These are phyloP conservation scores for Coemansia sp. DNA, from an alignment of 192 early-diverging fungal species.

Conservation along the genomic window DNA sequence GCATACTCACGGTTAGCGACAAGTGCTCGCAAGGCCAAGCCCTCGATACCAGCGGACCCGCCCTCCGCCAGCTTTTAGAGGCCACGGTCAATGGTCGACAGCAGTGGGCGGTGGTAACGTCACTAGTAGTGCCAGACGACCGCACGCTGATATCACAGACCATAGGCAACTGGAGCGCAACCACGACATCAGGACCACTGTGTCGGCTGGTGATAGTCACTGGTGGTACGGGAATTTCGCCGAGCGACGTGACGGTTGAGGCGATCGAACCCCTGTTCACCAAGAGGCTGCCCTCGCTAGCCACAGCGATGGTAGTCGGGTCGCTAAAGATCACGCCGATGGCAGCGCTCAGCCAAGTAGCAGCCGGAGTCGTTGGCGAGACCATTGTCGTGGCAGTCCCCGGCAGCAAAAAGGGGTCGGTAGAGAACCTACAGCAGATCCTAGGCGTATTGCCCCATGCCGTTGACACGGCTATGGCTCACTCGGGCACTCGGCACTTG, in stretches of 20 bases:
- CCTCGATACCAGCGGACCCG: slow-evolving; percentile 66
- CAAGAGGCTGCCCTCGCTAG: slow-evolving; percentile 69
- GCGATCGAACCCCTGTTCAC: slow-evolving; percentile 74
- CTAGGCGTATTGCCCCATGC: slow-evolving; percentile 79
- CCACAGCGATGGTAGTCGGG: slow-evolving; percentile 69
- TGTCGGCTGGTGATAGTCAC: slow-evolving; percentile 75
- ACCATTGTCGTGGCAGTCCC: slow-evolving; percentile 82
- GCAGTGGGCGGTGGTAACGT: slow-evolving; percentile 41
- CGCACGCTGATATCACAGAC: slow-evolving; percentile 51
- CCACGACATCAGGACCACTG: slow-evolving; percentile 10
- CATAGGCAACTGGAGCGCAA: slow-evolving; percentile 55
- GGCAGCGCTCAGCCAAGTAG: slow-evolving; percentile 83
- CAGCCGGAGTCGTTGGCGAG: slow-evolving; percentile 60
- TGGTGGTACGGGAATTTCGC: slow-evolving; percentile 92
- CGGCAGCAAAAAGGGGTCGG: slow-evolving; percentile 81
- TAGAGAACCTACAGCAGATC: slow-evolving; percentile 79
- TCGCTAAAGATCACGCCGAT: slow-evolving; percentile 83
- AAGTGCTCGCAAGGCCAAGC: slow-evolving; percentile 53
- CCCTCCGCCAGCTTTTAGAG: slow-evolving; percentile 35
- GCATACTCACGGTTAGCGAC: slow-evolving; percentile 65
- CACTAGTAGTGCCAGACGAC: slow-evolving; percentile 57
- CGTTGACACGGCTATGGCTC: slow-evolving; percentile 55
- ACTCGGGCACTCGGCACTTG: slow-evolving; percentile 6
- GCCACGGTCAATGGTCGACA: not conserved
- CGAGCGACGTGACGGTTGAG: slow-evolving; percentile 85